Conservation (phyloP, 768 basidiomycete genomes). For the Trametes gibbosa region DNA sequence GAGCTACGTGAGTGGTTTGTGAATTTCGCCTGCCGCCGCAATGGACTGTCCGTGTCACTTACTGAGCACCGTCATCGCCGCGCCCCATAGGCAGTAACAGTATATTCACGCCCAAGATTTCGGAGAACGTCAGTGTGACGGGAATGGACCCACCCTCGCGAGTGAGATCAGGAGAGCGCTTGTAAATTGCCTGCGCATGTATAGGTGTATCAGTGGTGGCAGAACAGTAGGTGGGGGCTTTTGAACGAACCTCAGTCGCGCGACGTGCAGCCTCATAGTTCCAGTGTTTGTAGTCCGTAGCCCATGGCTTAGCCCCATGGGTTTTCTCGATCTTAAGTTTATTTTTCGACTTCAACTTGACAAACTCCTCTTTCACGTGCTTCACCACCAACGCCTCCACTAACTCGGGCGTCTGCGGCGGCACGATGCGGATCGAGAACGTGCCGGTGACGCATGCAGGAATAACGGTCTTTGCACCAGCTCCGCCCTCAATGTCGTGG, state of each 20-base stretch:
- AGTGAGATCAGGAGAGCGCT: slow-evolving; percentile 74
- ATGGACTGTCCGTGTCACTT: slow-evolving; percentile 30
- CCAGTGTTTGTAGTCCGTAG: slow-evolving; percentile 84
- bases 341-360: slow-evolving; percentile 84
- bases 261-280: slow-evolving; percentile 86
- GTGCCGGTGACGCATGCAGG: slow-evolving; percentile 87
- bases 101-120: slow-evolving; percentile 83
- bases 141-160: slow-evolving; percentile 96
- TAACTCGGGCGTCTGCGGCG: slow-evolving; percentile 75
- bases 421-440: slow-evolving; percentile 92
- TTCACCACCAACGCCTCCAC: slow-evolving; percentile 68
- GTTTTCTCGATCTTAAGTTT: slow-evolving; percentile 65
- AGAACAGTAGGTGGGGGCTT: background rate
- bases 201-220: background rate
- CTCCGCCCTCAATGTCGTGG: slow-evolving; percentile 90
- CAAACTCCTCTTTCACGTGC: slow-evolving; percentile 78
- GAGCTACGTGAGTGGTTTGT: slow-evolving; percentile 66
- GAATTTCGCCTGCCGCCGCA: background rate
- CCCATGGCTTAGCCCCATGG: slow-evolving; percentile 89
- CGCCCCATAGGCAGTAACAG: slow-evolving; percentile 90
- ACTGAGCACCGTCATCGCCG: slow-evolving; percentile 94
- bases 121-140: slow-evolving; percentile 91
- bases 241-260: slow-evolving; percentile 64
- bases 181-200: slow-evolving; percentile 49
- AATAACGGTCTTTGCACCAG: slow-evolving; percentile 90